Percentiles rank a stretch among this genome's conserved stretches.
Evolutionary conservation across 2,329 filamentous ascomycete species (phyloP).

Genomic region (Trichoderma koningiopsis): DNA sequence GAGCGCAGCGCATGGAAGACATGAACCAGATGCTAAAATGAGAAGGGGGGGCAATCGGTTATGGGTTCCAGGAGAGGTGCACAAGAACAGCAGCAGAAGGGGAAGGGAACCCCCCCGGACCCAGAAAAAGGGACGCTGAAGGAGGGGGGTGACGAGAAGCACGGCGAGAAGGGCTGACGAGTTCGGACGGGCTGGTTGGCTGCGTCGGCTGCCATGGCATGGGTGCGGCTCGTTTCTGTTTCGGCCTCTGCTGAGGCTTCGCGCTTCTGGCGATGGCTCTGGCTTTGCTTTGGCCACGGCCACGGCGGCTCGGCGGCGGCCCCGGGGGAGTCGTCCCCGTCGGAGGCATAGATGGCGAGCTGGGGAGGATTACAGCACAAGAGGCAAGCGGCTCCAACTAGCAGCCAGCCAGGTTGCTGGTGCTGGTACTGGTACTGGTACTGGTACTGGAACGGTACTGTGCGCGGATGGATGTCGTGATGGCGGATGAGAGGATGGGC

Average conservation of each 20-base stretch:
- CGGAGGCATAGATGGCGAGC: background rate
- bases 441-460: background rate
- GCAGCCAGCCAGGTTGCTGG: no score
- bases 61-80: background rate
- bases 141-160: constrained; percentile 2
- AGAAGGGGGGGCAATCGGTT: constrained; percentile 1
- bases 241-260: background rate
- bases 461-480: background rate
- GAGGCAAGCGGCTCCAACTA: no score
- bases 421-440: no score
- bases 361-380: background rate
- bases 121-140: background rate
- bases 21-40: constrained; percentile 26
- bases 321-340: background rate
- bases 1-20: background rate
- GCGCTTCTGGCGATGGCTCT: background rate
- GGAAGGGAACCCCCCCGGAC: background rate
- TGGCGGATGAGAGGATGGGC: background rate
- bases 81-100: background rate
- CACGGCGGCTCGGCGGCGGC: background rate
- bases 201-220: background rate
- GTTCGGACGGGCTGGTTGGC: background rate
- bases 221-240: background rate
- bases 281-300: background rate
- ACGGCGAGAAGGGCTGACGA: constrained; percentile 3